Base-by-base conservation (phyloP, 2,329 filamentous ascomycete species). In the Teratosphaeria epicoccoides region DNA sequence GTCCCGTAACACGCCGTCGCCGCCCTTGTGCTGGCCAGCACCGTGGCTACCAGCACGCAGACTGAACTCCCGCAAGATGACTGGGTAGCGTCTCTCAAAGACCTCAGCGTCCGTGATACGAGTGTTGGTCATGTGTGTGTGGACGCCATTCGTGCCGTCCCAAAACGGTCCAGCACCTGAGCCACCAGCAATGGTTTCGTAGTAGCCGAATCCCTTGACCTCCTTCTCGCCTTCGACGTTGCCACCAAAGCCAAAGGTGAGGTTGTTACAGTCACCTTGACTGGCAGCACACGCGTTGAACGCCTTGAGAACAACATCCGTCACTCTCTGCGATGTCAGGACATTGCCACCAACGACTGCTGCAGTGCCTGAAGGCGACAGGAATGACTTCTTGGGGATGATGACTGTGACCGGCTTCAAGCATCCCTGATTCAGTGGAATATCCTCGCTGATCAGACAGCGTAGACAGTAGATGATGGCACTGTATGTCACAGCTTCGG, bases 381-480 rank as follows among this genome's bases (percentile, higher is more conserved):
- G 78, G 64, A 93, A 84, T 10, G 80, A 84, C 57, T 81, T 80
- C 6, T 81, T 78, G 0, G 87, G 85, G 48, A 91, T 88, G 46
- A 76, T 74, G 63, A 93, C 84, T 50, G 81, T 77, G 60, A 93
- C 86, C 0, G 88, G 87, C 47, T 80, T 80, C 2, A 93, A 74
- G 57, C 88, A 94, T 57, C 88, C 88, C 69, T 94, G 88, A 70
- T 94, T 94, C 3, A 94, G 77, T 0, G 88, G 88, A 12, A 94
- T 90, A 59, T 91, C 86, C 57, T 87, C 81, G 33, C 79, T 82
- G 61, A 94, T 88, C 52, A 95, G 56, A 47, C 83, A 87, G 45
- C 88, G 82, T 11, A 94, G 75, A 60, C 85, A 88, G 74, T 94
- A 94, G 64, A 93, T 91, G 63, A 93, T 90, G 47, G 87, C 87